These are phyloP conservation scores for Papiliotrema flavescens DNA, from an alignment of 1,284 basidiomycete genomes.

Conservation along the genomic window DNA sequence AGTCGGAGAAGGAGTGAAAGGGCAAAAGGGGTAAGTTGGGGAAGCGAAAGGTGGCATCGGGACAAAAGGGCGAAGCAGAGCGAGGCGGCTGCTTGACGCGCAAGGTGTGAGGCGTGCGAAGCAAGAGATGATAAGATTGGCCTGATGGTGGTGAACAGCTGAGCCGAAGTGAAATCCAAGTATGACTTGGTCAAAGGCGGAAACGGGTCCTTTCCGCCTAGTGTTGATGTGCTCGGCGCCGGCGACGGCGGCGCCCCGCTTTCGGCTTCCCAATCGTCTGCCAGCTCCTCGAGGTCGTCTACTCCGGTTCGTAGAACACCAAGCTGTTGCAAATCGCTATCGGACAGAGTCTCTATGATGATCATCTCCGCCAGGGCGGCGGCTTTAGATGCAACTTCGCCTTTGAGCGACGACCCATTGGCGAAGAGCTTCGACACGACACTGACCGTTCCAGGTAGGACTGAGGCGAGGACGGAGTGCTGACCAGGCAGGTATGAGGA, in stretches of 20 bases:
- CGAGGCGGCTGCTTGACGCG: slow-evolving; percentile 47
- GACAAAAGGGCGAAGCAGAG: slow-evolving; percentile 56
- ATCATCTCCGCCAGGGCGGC: slow-evolving; percentile 59
- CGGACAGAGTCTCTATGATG: slow-evolving; percentile 54
- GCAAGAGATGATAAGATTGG: slow-evolving; percentile 35
- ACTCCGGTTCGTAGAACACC: slow-evolving; percentile 56
- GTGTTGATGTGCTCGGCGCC: background rate
- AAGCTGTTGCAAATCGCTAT: slow-evolving; percentile 59
- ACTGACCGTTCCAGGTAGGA: slow-evolving; percentile 78
- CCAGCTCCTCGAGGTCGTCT: slow-evolving; percentile 39
- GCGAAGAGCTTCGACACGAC: slow-evolving; percentile 62
- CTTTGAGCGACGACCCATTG: slow-evolving; percentile 40
- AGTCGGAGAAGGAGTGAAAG: slow-evolving; percentile 53
- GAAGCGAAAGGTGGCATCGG: slow-evolving; percentile 64
- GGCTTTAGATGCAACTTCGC: slow-evolving; percentile 52
- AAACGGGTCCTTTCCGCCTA: slow-evolving; percentile 19
- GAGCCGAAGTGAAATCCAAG: slow-evolving; percentile 45
- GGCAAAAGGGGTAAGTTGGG: slow-evolving; percentile 63
- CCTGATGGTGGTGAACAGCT: slow-evolving; percentile 43
- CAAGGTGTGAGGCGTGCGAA: slow-evolving; percentile 41
- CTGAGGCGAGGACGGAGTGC: slow-evolving; percentile 55
- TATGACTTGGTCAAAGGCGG: slow-evolving; percentile 45
- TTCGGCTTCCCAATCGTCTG: slow-evolving; percentile 23
- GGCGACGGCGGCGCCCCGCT: slow-evolving; percentile 1
- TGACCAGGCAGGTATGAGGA: slow-evolving; percentile 61